Evolutionary conservation across 208 protist species (phyloP).

Genomic region (Phytomonas sp.): DNA sequence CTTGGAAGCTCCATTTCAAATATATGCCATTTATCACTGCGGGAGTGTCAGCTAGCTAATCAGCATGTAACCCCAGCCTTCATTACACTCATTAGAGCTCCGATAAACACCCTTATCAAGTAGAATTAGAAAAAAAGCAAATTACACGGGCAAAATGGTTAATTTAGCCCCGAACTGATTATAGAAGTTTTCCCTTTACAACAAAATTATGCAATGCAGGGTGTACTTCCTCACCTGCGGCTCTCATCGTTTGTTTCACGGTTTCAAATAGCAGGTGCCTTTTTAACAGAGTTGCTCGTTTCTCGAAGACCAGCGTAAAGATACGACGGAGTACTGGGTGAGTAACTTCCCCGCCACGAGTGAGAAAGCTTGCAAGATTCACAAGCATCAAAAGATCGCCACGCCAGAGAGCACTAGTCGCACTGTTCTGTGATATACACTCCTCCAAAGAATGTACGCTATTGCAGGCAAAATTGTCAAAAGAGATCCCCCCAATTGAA

Average conservation of each 20-base stretch:
- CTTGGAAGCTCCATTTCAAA: neutral
- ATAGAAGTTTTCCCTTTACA: conserved; percentile 17
- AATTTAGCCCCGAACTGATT: neutral
- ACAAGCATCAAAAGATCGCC: conserved; percentile 26
- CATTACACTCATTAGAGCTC: neutral
- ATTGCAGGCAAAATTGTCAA: neutral
- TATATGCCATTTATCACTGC: neutral
- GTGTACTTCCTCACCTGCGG: conserved; percentile 29
- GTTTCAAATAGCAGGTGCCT: conserved; percentile 43
- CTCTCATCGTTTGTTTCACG: conserved; percentile 30
- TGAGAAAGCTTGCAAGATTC: conserved; percentile 19
- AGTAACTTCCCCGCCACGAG: conserved; percentile 14
- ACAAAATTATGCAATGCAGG: conserved; percentile 26
- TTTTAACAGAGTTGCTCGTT: conserved; percentile 43
- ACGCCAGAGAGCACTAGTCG: conserved; percentile 11
- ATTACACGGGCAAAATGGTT: neutral
- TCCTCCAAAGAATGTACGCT: neutral
- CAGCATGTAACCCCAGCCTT: neutral
- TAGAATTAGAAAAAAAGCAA: neutral
- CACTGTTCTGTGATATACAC: neutral
- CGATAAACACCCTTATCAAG: neutral
- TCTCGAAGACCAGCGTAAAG: conserved; percentile 40
- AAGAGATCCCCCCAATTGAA: neutral
- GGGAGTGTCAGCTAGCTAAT: neutral
- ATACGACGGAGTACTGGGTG: conserved; percentile 35